Evolutionary conservation across 2,329 filamentous ascomycete genomes (phyloP).

Genomic region (Colletotrichum cereale): DNA sequence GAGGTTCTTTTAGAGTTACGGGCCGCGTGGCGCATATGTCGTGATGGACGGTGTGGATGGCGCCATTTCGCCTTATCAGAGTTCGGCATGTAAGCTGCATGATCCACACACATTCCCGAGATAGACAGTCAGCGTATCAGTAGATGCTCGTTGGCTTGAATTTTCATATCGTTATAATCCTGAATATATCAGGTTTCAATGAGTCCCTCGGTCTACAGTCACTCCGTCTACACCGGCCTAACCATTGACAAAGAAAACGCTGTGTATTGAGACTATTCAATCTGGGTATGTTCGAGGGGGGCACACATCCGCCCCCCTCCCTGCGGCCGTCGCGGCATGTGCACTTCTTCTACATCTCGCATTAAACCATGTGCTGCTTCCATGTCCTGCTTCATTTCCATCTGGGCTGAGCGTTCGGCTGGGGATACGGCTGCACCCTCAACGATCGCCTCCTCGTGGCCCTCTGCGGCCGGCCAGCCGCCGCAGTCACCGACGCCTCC

Average conservation of each 20-base stretch:
- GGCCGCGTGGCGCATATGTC: slow-evolving; percentile 1
- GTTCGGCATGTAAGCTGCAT: background rate
- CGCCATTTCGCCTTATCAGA: slow-evolving; percentile 10
- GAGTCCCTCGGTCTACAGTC: too few species aligned
- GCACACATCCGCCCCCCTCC: background rate
- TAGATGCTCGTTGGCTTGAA: background rate
- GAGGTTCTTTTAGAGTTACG: slow-evolving; percentile 56
- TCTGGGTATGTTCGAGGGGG: background rate
- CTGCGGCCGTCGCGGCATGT: background rate
- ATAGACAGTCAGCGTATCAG: background rate
- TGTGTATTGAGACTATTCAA: slow-evolving; percentile 13
- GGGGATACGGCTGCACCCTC: slow-evolving; percentile 30
- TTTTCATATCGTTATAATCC: too few species aligned
- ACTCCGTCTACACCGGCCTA: accelerated
- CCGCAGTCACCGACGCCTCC: background rate
- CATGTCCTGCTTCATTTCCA: slow-evolving; percentile 10
- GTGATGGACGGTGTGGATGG: slow-evolving; percentile 9
- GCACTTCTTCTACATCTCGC: background rate
- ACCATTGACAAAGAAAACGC: slow-evolving; percentile 10
- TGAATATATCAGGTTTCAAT: too few species aligned
- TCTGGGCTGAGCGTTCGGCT: slow-evolving; percentile 18
- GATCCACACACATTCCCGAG: too few species aligned
- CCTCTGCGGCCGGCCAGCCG: slow-evolving; percentile 25
- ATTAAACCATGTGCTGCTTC: background rate
- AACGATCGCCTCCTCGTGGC: slow-evolving; percentile 19